Evolutionary conservation across 2,329 filamentous ascomycete genomes (phyloP), one percentile per base, ranked within the genome.

Genomic region (Pseudocercospora fuligena): DNA sequence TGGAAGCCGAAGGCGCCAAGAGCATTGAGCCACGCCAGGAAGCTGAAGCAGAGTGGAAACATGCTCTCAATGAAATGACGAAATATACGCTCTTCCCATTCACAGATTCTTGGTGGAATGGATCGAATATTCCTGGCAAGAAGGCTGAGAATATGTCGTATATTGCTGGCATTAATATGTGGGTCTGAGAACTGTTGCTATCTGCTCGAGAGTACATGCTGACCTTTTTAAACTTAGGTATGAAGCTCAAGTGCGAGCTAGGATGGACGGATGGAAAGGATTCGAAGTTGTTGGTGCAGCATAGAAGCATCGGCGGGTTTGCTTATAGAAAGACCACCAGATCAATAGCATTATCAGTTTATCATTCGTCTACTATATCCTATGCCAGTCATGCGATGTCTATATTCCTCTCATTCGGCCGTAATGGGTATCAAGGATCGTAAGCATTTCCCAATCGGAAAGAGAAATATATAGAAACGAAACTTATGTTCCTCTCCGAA

Each of bases 101-200:
- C 3, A 74, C 74, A 9, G 75, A 76, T 33, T 69, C 61, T 9
- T 75, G 72, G 77, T 83, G 53, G 78, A 78, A 27, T 75, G 80
- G 72, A 29, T 77, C 78, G 5, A 83, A 83, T 61, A 75, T 83
- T 19, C 81, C 81, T 0, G 81, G 82, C 75, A 68, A 75, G 81
- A 82, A 0, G 23, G 56, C 61, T 11, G 81, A 83, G 71, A 79
- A 80, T 65, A 73, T 82, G 67, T 80, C 75, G 47, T 82, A 78
- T 65, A 73, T 80, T 33, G 80, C 80, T 1, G 81, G 49, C 7
- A 53, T 53, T 29, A 16, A 53, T 23, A 9, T 23, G 46, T 49
- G 21, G 23, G 46, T 49, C 3, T n/a, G 11, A 14, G n/a, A 46
- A 3, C 11, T 12, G 14, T 49, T 49, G n/a, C 3, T 2, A 23